Conservation (phyloP, 2,329 filamentous ascomycete species). For the Amauroascus niger region DNA sequence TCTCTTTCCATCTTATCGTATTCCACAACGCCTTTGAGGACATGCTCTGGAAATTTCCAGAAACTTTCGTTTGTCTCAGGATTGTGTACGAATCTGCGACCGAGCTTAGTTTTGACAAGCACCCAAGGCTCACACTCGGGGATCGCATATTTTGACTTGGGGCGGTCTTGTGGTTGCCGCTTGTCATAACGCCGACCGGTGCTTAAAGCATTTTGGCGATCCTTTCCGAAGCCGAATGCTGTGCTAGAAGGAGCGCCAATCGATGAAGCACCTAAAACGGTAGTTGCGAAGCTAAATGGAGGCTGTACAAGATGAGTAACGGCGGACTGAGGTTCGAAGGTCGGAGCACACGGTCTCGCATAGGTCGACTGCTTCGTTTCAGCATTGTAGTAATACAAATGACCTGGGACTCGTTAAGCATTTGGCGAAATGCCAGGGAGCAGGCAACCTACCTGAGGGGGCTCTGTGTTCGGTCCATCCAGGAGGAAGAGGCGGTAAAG, state of each 20-base stretch:
- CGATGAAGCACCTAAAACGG: slow-evolving; percentile 36
- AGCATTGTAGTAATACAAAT: slow-evolving; percentile 80
- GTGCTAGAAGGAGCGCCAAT: slow-evolving; percentile 23
- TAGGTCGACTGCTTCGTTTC: slow-evolving; percentile 81
- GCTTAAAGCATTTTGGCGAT: slow-evolving; percentile 40
- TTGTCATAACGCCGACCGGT: slow-evolving; percentile 50
- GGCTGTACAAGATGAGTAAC: slow-evolving; percentile 11
- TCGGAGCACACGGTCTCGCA: slow-evolving; percentile 52
- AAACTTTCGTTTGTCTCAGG: slow-evolving; percentile 75
- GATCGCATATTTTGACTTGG: slow-evolving; percentile 67
- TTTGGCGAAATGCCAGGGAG: neutral
- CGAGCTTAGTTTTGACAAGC: slow-evolving; percentile 83
- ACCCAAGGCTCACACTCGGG: slow-evolving; percentile 80
- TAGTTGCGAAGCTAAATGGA: slow-evolving; percentile 25
- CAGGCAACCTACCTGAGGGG: slow-evolving; percentile 50
- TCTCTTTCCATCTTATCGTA: slow-evolving; percentile 65
- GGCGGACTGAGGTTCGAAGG: slow-evolving; percentile 15
- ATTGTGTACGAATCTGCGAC: slow-evolving; percentile 84
- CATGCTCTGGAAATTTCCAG: slow-evolving; percentile 85
- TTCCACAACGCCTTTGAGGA: slow-evolving; percentile 62
- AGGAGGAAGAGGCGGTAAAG: slow-evolving; percentile 56
- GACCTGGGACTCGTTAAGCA: slow-evolving; percentile 43
- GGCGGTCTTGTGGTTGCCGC: slow-evolving; percentile 65
- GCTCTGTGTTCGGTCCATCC: slow-evolving; percentile 94
- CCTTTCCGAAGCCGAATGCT: slow-evolving; percentile 29